Percentiles rank a stretch among this genome's conserved stretches.
phyloP scores from a whole-genome alignment of 148 eudicot species.

The Dysphania ambrosioides region DNA sequence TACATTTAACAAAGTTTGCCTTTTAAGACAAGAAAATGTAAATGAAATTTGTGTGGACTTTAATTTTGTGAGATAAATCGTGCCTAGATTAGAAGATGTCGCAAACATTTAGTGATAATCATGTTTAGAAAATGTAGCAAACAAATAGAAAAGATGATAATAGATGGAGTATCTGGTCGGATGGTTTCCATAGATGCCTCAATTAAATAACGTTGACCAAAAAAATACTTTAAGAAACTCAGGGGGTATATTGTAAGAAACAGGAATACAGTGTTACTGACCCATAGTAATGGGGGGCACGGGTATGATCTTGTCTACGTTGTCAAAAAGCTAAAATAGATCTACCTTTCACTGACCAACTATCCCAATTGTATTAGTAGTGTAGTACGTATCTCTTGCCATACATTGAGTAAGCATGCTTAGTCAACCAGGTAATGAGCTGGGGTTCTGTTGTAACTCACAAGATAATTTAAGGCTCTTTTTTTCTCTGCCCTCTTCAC shows the following conservation, averaged over 20 bases:
- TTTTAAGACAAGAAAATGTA: too few relatives aligned
- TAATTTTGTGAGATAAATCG: too few relatives aligned
- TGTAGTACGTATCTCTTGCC: conserved; percentile 7
- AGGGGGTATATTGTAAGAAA: background rate
- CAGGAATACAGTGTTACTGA: background rate
- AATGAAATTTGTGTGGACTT: too few relatives aligned
- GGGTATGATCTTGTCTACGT: conserved; percentile 21
- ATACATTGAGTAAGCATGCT: conserved; percentile 14
- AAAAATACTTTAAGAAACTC: too few relatives aligned
- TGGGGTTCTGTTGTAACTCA: conserved; percentile 31
- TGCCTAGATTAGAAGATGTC: too few relatives aligned
- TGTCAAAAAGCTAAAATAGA: conserved; percentile 6
- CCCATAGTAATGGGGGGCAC: conserved; percentile 22
- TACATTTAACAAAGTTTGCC: too few relatives aligned
- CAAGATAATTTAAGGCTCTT: conserved; percentile 23
- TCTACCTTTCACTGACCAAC: conserved; percentile 1
- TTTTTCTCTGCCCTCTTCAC: background rate
- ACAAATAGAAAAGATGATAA: too few relatives aligned
- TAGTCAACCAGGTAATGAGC: conserved; percentile 24
- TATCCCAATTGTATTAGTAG: conserved; percentile 12
- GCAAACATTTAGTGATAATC: too few relatives aligned
- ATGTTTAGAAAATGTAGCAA: too few relatives aligned
- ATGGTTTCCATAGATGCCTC: too few relatives aligned
- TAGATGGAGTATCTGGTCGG: too few relatives aligned
- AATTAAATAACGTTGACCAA: conserved; percentile 15